These are phyloP conservation scores for Puccinia polysora DNA, from an alignment of 1,284 basidiomycete genomes.

Conservation along the genomic window DNA sequence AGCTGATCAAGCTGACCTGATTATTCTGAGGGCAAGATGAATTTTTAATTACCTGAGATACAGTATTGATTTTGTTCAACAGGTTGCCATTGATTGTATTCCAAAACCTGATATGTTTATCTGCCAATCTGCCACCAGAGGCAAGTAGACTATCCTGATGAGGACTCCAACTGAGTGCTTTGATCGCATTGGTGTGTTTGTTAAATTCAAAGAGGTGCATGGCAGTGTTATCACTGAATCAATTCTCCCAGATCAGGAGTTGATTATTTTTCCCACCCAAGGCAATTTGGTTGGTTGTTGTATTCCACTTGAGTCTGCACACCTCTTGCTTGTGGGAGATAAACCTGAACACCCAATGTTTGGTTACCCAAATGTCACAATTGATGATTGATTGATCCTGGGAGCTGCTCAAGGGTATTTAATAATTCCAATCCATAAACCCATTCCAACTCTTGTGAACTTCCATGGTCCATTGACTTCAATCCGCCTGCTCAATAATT, in stretches of 20 bases:
- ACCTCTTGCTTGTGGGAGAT: constrained; percentile 89
- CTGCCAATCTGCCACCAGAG: constrained; percentile 88
- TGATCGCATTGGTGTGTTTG: constrained; percentile 93
- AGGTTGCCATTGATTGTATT: constrained; percentile 65
- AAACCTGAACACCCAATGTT: constrained; percentile 70
- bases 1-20: no score
- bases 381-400: constrained; percentile 86
- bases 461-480: constrained; percentile 72
- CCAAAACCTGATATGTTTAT: constrained; percentile 92
- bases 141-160: constrained; percentile 89
- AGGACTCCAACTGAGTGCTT: no score
- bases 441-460: constrained; percentile 87
- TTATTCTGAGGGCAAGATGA: neutral
- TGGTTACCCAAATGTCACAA: constrained; percentile 73
- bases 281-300: constrained; percentile 64
- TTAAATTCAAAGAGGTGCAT: constrained; percentile 84
- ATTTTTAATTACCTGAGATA: constrained; percentile 65
- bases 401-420: constrained; percentile 82
- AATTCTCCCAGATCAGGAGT: constrained; percentile 75
- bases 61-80: constrained; percentile 70
- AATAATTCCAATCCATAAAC: constrained; percentile 85
- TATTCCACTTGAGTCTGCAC: constrained; percentile 89
- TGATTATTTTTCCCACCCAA: constrained; percentile 98
- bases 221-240: neutral
- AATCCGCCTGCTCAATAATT: no score